Evolutionary conservation across 73 alveolate species (phyloP).

Genomic region (Chromera velia): DNA sequence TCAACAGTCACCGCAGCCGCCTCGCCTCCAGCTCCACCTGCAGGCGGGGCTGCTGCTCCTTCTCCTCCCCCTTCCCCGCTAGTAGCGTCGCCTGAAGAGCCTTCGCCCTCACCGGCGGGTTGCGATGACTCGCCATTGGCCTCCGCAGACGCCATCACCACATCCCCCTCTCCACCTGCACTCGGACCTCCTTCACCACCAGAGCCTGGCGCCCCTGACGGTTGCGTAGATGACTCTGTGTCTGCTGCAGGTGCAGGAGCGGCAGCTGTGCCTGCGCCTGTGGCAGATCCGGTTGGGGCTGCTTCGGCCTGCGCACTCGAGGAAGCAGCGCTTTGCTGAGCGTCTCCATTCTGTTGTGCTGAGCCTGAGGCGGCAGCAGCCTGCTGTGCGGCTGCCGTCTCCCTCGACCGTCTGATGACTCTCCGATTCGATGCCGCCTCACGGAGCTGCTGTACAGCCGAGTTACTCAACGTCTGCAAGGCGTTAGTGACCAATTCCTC

Average conservation of each 20-base stretch:
- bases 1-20: neutral
- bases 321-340: neutral
- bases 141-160: too few relatives aligned
- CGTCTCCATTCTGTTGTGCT: neutral
- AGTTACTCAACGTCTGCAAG: too few relatives aligned
- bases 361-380: neutral
- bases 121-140: too few relatives aligned
- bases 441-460: too few relatives aligned
- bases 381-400: neutral
- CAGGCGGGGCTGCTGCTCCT: neutral
- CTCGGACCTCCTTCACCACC: too few relatives aligned
- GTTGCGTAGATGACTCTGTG: neutral
- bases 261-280: neutral
- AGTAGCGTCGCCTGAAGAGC: neutral
- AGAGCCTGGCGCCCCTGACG: neutral
- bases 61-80: neutral
- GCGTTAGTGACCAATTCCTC: neutral
- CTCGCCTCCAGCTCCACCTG: neutral
- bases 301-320: neutral
- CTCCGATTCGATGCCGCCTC: too few relatives aligned
- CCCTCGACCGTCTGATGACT: too few relatives aligned
- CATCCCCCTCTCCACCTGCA: too few relatives aligned
- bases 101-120: too few relatives aligned
- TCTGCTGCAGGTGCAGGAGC: neutral
- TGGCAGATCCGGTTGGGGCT: neutral